Percentiles rank a stretch among this genome's conserved stretches.
Evolutionary conservation across 1,284 basidiomycete species (phyloP).

Genomic region (Boletus semigastroideus): DNA sequence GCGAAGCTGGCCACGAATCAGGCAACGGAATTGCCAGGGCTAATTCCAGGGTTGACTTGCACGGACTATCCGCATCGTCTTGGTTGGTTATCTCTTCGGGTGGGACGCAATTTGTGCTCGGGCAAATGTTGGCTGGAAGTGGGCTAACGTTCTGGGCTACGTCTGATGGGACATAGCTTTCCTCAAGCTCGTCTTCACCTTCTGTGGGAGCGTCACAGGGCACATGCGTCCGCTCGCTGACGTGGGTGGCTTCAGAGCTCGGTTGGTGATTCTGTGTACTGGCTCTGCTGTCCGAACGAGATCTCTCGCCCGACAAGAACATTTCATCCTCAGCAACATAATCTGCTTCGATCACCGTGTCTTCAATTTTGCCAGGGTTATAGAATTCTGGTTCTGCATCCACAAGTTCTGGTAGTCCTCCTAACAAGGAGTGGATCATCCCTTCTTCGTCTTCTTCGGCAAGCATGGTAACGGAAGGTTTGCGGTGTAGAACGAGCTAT

Average conservation of each 20-base stretch:
- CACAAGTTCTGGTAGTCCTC: slow-evolving; percentile 64
- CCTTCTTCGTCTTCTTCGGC: slow-evolving; percentile 70
- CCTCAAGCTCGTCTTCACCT: neutral
- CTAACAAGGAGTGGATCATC: slow-evolving; percentile 83
- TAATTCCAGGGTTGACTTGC: slow-evolving; percentile 4
- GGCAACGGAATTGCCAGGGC: slow-evolving; percentile 22
- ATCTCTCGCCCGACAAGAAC: neutral
- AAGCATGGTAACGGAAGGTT: slow-evolving; percentile 54
- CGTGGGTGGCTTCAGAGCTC: neutral
- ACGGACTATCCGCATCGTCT: neutral
- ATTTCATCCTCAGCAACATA: neutral
- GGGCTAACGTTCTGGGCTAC: neutral
- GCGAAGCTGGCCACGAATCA: slow-evolving; percentile 21
- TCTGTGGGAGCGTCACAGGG: neutral
- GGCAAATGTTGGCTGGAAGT: neutral
- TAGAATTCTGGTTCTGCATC: slow-evolving; percentile 39
- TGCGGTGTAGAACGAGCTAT: slow-evolving; percentile 63
- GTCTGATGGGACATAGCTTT: neutral
- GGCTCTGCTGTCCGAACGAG: neutral
- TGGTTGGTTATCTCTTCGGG: neutral
- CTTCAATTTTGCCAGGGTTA: neutral
- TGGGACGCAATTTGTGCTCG: neutral
- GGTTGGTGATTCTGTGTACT: neutral
- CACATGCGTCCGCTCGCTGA: neutral
- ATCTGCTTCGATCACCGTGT: neutral